A percentile compares a stretch with the other conserved stretches of the same genome.
Conservation (phyloP, 768 basidiomycete genomes). For the Suillus weaverae region DNA sequence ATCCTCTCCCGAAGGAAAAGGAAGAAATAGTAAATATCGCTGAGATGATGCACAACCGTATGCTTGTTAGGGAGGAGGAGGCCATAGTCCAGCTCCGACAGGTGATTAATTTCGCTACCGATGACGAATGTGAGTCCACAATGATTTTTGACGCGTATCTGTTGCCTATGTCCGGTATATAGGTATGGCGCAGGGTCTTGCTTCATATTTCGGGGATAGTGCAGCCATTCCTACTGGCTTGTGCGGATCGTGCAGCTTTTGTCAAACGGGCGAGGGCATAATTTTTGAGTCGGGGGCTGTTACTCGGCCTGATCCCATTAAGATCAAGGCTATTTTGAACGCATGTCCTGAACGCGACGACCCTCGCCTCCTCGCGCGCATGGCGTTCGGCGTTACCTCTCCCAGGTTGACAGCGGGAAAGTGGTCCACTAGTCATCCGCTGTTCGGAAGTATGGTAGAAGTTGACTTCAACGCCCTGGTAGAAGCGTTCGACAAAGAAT, state of each 20-base stretch:
- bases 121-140: constrained; percentile 36
- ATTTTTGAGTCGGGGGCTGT: constrained; percentile 28
- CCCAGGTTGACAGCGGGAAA: constrained; percentile 44
- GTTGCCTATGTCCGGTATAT: background rate
- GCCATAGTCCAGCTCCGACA: constrained; percentile 38
- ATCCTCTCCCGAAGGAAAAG: constrained; percentile 33
- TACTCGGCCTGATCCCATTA: constrained; percentile 25
- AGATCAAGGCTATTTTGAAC: constrained; percentile 38
- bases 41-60: constrained; percentile 34
- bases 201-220: constrained; percentile 45
- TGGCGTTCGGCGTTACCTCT: constrained; percentile 51
- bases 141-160: background rate
- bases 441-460: constrained; percentile 45
- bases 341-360: constrained; percentile 50
- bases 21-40: constrained; percentile 37
- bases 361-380: constrained; percentile 47
- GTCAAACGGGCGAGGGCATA: constrained; percentile 35
- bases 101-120: constrained; percentile 40
- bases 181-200: constrained; percentile 45
- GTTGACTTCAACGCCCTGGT: constrained; percentile 42
- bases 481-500: constrained; percentile 42
- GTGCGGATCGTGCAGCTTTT: constrained; percentile 47
- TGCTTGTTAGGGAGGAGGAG: constrained; percentile 43
- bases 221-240: constrained; percentile 39
- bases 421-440: constrained; percentile 40